Conservation (phyloP, 2,329 filamentous ascomycete genomes). For the Diaporthe citri region DNA sequence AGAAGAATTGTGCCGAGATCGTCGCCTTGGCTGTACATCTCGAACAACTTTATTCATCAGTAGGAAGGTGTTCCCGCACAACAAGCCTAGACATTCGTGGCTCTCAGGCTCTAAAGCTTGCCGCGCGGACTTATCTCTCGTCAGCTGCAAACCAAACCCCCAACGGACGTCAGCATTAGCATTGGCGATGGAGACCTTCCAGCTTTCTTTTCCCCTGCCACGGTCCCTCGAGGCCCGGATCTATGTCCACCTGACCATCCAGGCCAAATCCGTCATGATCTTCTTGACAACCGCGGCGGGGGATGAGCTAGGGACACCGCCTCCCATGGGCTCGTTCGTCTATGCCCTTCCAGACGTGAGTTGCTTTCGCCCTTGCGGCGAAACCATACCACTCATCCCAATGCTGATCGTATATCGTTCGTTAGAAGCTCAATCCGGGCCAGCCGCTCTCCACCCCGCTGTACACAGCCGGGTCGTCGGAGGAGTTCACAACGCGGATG, state of each 20-base stretch:
- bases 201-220: constrained; percentile 72
- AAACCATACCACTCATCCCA: background rate
- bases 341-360: constrained; percentile 92
- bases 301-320: constrained; percentile 62
- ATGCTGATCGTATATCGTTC: background rate
- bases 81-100: background rate
- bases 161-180: background rate
- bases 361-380: constrained; percentile 32
- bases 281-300: constrained; percentile 70
- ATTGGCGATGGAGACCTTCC: constrained; percentile 44
- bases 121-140: background rate
- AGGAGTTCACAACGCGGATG: constrained; percentile 89
- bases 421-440: constrained; percentile 63
- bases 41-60: background rate
- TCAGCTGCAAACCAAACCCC: background rate
- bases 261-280: constrained; percentile 69
- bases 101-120: background rate
- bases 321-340: constrained; percentile 87
- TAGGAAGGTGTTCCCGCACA: background rate
- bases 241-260: constrained; percentile 70
- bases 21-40: constrained; percentile 29
- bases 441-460: constrained; percentile 83
- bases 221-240: constrained; percentile 71
- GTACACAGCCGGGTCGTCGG: constrained; percentile 78
- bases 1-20: constrained; percentile 15